Evolutionary conservation across 352 stramenopile genomes (phyloP).

Genomic region (Pythium biforme): DNA sequence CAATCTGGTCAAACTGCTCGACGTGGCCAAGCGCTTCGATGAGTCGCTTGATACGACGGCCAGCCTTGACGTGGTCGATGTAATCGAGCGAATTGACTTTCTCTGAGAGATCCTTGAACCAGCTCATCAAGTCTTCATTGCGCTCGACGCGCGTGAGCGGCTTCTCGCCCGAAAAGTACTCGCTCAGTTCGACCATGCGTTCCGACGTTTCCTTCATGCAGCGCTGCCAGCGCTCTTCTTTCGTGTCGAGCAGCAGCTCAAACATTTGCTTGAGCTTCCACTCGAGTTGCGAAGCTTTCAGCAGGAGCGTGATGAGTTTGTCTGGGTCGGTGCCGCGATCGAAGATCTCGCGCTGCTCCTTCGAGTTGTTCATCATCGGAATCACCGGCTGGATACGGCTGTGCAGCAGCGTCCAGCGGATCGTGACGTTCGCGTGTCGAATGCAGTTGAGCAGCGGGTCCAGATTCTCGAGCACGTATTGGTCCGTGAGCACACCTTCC

Average conservation of each 20-base stretch:
- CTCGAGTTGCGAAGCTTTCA: slow-evolving; percentile 94
- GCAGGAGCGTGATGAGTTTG: slow-evolving; percentile 89
- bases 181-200: slow-evolving; percentile 91
- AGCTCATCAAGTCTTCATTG: slow-evolving; percentile 93
- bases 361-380: slow-evolving; percentile 86
- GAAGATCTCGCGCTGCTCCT: slow-evolving; percentile 79
- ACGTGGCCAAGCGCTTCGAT: slow-evolving; percentile 93
- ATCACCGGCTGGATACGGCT: slow-evolving; percentile 86
- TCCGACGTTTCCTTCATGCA: slow-evolving; percentile 88
- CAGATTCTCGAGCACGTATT: slow-evolving; percentile 93
- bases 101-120: slow-evolving; percentile 90
- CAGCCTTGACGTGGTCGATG: slow-evolving; percentile 91
- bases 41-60: slow-evolving; percentile 92
- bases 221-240: slow-evolving; percentile 89
- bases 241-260: slow-evolving; percentile 83
- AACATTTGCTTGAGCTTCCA: slow-evolving; percentile 95
- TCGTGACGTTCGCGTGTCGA: slow-evolving; percentile 90
- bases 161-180: slow-evolving; percentile 94
- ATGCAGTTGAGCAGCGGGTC: slow-evolving; percentile 90
- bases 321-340: slow-evolving; percentile 80
- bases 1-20: slow-evolving; percentile 96
- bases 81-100: slow-evolving; percentile 92
- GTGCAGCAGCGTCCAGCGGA: slow-evolving; percentile 95
- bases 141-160: slow-evolving; percentile 90
- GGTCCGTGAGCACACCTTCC: slow-evolving; percentile 90